Base-by-base conservation (phyloP, 2,329 filamentous ascomycete genomes). In the Nannizziopsis arthrosporioides region DNA sequence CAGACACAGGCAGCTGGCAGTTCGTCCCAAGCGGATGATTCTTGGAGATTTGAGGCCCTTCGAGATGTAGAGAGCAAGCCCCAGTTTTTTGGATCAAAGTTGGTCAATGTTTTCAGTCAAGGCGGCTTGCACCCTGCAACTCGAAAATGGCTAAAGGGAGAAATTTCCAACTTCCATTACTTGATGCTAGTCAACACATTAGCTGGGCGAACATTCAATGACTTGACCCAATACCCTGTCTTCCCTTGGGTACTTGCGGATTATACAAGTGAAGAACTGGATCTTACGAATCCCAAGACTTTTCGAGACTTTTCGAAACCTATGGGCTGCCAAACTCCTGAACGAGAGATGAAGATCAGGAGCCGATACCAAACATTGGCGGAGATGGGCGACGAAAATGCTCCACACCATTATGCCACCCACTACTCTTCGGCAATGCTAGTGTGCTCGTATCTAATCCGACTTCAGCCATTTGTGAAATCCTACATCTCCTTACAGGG, bases 381-480 rank as follows among this genome's bases (percentile, higher is more conserved):
- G 0, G 92, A 96, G 62, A 94, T 98, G 73, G 86, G 83, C 6
- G 89, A 94, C 55, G 68, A 73, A 37, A 74, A 74, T 49, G 73
- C 76, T 0, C 85, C 92, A 0, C 98, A 95, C 63, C 92, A 98
- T 62, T 98, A 96, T 57, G 92, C 92, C 14, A 98, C 93, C 0
- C 93, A 98, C 63, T 98, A 98, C 64, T 96, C 92, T 1, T 96
- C 92, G 1, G 92, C 92, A 6, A 98, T 96, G 92, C 95, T 94
- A 51, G 92, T 98, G 5, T 88, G 88, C 10, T 95, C 89, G 0
- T 98, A 95, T 59, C 75, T 98, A 36, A 95, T 98, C 58, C 83
- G 92, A 14, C 74, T 98, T 12, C 90, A 94, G 44, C 92, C 92
- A 0, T 98, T 96, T 62, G 90, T 95, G 18, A 87, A 96, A 57